Base-by-base conservation (phyloP, 176 grass and related monocot species). In the Canna indica region DNA sequence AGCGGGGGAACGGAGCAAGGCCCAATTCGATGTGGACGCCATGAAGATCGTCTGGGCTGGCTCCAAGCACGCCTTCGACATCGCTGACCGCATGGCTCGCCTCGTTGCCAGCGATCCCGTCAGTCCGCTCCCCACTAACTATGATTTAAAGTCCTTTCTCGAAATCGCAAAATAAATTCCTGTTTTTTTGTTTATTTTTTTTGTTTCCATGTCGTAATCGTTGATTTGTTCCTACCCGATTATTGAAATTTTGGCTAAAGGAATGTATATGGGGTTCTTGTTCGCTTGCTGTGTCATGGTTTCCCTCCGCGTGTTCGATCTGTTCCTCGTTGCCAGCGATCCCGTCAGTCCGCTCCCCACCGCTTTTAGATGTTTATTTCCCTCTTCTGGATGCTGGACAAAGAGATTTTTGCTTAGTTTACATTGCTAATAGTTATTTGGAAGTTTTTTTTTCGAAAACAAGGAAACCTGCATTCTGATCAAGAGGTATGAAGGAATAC, bases 21-120 rank as follows among this genome's bases (percentile, higher is more conserved):
- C 86, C 18, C 36, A 38, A 32, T 93, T 93, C 86, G 89, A 99
- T 65, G 77, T 90, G 70, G 86, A 97, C 22, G 71, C 10, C 45
- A 97, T 97, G 93, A 97, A 90, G 84, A 84, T 97, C 15, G 89
- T 84, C 10, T 93, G 94, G 86, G 94, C 94, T 10, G 94, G 94
- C 76, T 99, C 94, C 66, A 88, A 82, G 59, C 89, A 87, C 80
- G 86, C 74, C 73, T 77, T 93, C 45, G 86, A 90, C 7, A 66
- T 93, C 59, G 20, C 77, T 67, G 94, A 99, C 59, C 86, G 94
- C 62, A 93, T 99, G 86, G 88, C 88, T 9, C 77, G 89, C 1
- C 77, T 93, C 80, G 94, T 99, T 65, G 89, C 94, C 0, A 89
- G 81, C 45, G 89, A 99, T 84, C 94, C 94, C 13, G 94, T 97